A percentile compares a stretch with the other conserved stretches of the same genome.
Evolutionary conservation across 768 basidiomycete species (phyloP).

Genomic region (Russula dissimulans): DNA sequence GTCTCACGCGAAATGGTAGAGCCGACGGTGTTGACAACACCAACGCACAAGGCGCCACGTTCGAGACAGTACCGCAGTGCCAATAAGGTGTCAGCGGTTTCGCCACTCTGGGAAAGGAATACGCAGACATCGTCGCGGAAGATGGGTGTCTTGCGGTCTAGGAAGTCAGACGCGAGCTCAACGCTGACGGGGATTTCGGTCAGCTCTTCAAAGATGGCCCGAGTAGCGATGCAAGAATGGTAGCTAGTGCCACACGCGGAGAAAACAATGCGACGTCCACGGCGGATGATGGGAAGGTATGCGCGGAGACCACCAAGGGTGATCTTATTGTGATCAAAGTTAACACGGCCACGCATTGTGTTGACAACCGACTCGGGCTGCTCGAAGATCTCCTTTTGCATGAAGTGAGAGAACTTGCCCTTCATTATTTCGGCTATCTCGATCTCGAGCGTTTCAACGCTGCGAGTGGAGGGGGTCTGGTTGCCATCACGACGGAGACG

Average conservation of each 20-base stretch:
- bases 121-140: slow-evolving; percentile 98
- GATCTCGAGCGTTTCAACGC: slow-evolving; percentile 95
- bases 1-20: slow-evolving; percentile 97
- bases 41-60: slow-evolving; percentile 90
- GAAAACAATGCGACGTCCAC: slow-evolving; percentile 91
- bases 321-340: slow-evolving; percentile 87
- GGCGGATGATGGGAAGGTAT: slow-evolving; percentile 91
- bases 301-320: slow-evolving; percentile 92
- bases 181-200: slow-evolving; percentile 98
- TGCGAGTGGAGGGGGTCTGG: slow-evolving; percentile 66
- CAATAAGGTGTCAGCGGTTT: slow-evolving; percentile 97
- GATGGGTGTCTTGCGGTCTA: slow-evolving; percentile 98
- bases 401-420: slow-evolving; percentile 98
- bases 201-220: slow-evolving; percentile 96
- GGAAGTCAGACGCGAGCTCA: slow-evolving; percentile 95
- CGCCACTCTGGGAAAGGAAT: slow-evolving; percentile 95
- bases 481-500: slow-evolving; percentile 79
- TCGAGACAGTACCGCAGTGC: slow-evolving; percentile 95
- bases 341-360: slow-evolving; percentile 99
- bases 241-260: slow-evolving; percentile 98
- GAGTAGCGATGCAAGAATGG: slow-evolving; percentile 93
- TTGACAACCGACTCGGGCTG: slow-evolving; percentile 99
- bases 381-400: slow-evolving; percentile 99
- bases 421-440: slow-evolving; percentile 99
- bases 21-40: slow-evolving; percentile 98